Percentiles rank a stretch among this genome's conserved stretches.
phyloP scores from a whole-genome alignment of 1,284 basidiomycete species.

The Xerocomus tenax region DNA sequence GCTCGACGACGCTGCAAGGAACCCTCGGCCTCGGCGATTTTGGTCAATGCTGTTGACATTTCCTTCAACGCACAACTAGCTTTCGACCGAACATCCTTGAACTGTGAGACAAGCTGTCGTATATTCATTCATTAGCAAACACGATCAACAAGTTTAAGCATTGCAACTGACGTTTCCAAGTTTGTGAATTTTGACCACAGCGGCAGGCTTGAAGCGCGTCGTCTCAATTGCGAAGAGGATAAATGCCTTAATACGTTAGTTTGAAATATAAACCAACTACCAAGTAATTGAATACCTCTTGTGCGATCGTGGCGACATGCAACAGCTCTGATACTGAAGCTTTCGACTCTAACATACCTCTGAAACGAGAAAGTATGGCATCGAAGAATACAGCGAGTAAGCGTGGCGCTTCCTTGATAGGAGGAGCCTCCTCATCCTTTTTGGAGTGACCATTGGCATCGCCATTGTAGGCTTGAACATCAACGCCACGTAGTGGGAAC shows the following conservation, averaged over 20 bases:
- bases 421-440: slow-evolving; percentile 62
- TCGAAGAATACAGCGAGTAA: slow-evolving; percentile 54
- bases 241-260: slow-evolving; percentile 44
- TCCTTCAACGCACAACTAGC: slow-evolving; percentile 47
- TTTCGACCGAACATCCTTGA: slow-evolving; percentile 53
- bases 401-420: slow-evolving; percentile 51
- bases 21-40: slow-evolving; percentile 43
- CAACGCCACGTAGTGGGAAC: slow-evolving; percentile 54
- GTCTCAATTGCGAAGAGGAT: slow-evolving; percentile 58
- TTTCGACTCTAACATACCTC: slow-evolving; percentile 33
- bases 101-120: slow-evolving; percentile 51
- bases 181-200: slow-evolving; percentile 64
- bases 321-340: slow-evolving; percentile 44
- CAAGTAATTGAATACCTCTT: slow-evolving; percentile 48
- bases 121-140: slow-evolving; percentile 3
- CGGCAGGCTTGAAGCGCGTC: slow-evolving; percentile 57
- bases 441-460: slow-evolving; percentile 46
- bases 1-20: slow-evolving; percentile 45
- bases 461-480: slow-evolving; percentile 41
- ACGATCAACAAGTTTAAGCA: background rate
- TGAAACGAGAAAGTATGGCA: slow-evolving; percentile 46
- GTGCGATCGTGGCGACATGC: slow-evolving; percentile 61
- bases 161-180: slow-evolving; percentile 48
- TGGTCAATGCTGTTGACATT: slow-evolving; percentile 46
- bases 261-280: slow-evolving; percentile 2